Percentiles rank a stretch among this genome's conserved stretches.
Conservation (phyloP, 1,284 basidiomycete species). For the Malassezia globosa region DNA sequence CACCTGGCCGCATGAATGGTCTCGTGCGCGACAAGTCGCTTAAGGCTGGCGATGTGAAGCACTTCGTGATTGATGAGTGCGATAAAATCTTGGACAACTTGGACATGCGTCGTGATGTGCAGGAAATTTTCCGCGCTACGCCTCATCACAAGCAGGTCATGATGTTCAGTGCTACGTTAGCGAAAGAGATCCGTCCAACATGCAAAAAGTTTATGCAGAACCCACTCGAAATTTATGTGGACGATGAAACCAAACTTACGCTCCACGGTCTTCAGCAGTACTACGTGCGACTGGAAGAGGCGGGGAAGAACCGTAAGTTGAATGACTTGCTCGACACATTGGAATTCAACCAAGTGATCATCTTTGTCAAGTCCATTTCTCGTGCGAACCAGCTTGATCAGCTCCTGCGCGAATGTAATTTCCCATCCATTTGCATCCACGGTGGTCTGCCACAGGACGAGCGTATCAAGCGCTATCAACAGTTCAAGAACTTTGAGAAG, state of each 20-base stretch:
- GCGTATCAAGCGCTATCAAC: conserved; percentile 91
- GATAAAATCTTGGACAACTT: conserved; percentile 99
- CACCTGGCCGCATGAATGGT: conserved; percentile 59
- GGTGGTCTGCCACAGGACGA: conserved; percentile 88
- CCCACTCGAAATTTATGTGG: conserved; percentile 97
- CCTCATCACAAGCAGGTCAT: conserved; percentile 99
- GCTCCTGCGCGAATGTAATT: conserved; percentile 90
- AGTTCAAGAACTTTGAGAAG: conserved; percentile 99
- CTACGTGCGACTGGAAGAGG: conserved; percentile 74
- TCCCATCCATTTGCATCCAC: conserved; percentile 95
- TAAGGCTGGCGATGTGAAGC: conserved; percentile 50
- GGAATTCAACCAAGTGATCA: conserved; percentile 99
- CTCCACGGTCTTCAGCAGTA: conserved; percentile 98
- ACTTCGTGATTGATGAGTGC: conserved; percentile 99
- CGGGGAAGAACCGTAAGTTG: conserved; percentile 89
- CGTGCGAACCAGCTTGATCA: conserved; percentile 94
- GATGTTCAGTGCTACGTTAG: conserved; percentile 99
- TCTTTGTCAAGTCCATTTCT: conserved; percentile 95
- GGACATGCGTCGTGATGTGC: conserved; percentile 99
- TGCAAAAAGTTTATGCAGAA: conserved; percentile 99
- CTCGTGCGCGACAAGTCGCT: conserved; percentile 45
- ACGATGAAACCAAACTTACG: conserved; percentile 97
- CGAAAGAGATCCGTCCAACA: conserved; percentile 90
- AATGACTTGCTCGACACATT: conserved; percentile 91
- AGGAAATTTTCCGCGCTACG: conserved; percentile 99